These are phyloP conservation scores for Cynara cardunculus DNA, from an alignment of 129 eudicot genomes.

Conservation along the genomic window DNA sequence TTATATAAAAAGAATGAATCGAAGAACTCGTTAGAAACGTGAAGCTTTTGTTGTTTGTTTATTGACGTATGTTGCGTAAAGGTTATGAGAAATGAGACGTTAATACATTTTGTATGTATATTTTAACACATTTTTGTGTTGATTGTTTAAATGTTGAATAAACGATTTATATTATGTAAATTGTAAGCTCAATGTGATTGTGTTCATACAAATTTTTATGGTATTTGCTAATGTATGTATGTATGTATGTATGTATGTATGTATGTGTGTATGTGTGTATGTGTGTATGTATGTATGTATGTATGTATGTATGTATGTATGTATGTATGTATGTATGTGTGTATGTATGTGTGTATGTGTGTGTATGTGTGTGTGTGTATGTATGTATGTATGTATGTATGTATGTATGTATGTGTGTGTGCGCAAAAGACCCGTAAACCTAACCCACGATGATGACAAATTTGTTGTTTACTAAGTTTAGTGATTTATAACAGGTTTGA, in stretches of 20 bases:
- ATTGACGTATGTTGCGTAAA: not conserved
- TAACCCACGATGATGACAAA: not conserved
- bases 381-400: no score
- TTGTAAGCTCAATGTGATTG: not conserved
- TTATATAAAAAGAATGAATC: not conserved
- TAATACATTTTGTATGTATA: not conserved
- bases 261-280: not conserved
- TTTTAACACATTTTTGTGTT: not conserved
- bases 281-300: no score
- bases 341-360: no score
- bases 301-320: no score
- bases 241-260: no score
- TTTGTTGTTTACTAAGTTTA: not conserved
- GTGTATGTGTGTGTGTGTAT: no score
- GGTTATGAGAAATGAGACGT: not conserved
- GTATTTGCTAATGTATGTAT: not conserved
- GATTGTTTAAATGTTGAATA: not conserved
- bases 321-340: no score
- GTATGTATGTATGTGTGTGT: no score
- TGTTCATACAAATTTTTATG: not conserved
- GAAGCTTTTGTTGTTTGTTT: not conserved
- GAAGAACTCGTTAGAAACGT: not conserved
- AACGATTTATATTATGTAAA: not conserved
- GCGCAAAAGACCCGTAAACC: not conserved
- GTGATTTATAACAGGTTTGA: conserved; percentile 8